Percentiles rank a stretch among this genome's conserved stretches.
phyloP scores from a whole-genome alignment of 768 basidiomycete genomes.

The Hygrophorus pudorinus region DNA sequence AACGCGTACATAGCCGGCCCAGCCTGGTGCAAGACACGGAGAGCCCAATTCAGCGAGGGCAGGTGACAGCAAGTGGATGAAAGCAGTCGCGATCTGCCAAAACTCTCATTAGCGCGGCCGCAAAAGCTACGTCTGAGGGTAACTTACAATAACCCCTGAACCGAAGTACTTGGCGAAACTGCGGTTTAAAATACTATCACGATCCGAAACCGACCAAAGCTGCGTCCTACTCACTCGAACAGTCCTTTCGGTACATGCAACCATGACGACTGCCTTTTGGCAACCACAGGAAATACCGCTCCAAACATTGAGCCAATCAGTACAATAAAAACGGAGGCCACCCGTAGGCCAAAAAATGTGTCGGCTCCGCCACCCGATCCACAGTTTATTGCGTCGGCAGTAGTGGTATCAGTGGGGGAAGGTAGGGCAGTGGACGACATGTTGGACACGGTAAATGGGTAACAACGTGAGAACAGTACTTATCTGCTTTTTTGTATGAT shows the following conservation, averaged over 20 bases:
- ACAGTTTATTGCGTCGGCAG: constrained; percentile 29
- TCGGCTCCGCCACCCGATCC: constrained; percentile 42
- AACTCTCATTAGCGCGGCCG: neutral
- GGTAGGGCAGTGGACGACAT: neutral
- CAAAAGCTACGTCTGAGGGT: neutral
- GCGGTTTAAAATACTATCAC: constrained; percentile 8
- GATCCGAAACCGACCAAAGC: neutral
- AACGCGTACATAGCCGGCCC: constrained; percentile 63
- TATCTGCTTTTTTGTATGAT: too few species aligned
- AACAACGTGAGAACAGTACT: too few species aligned
- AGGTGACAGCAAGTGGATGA: constrained; percentile 74
- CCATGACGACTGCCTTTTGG: constrained; percentile 41
- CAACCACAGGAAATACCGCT: constrained; percentile 64
- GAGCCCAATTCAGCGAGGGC: constrained; percentile 63
- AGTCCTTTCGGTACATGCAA: constrained; percentile 46
- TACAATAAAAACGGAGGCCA: constrained; percentile 71
- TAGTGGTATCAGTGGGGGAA: neutral
- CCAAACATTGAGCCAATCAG: constrained; percentile 48
- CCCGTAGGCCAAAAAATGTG: constrained; percentile 40
- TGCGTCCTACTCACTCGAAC: constrained; percentile 50
- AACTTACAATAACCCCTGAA: constrained; percentile 73
- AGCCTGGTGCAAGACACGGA: constrained; percentile 57
- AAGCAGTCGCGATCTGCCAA: constrained; percentile 76
- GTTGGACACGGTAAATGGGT: neutral
- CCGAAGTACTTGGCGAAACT: constrained; percentile 89